Evolutionary conservation across 805 yeast genomes (phyloP), one percentile per base, ranked within the genome.

Genomic region (Cyberlindnera mrakii): DNA sequence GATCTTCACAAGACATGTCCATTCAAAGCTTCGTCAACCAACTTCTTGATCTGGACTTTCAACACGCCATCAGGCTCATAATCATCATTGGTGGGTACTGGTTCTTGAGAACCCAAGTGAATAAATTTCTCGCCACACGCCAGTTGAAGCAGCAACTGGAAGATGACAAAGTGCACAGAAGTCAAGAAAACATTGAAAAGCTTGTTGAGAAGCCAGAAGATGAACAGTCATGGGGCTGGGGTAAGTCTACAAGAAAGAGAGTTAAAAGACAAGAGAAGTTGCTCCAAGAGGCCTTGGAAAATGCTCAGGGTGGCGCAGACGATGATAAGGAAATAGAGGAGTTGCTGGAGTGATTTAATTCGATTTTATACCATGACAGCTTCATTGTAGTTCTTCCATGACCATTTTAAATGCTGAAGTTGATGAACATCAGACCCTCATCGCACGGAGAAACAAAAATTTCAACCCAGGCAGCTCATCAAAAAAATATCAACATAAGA

Each of bases 311-410:
- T 37, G 72, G 69, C 3, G 71, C 60, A 15, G 76, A 74, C 44
- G 77, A 78, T 47, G 89, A 82, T 54, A 77, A 73, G 40, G 91
- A 84, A 49, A 81, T 84, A 41, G 80, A 73, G n/a, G 81, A 82
- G 42, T 65, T 82, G 35, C 66, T 84, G 49, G 82, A 81, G 53
- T 85, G 79, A 36, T 34, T n/a, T 34, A 23, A 13, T 10, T 30
- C n/a, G 16, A n/a, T 6, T 30, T 16, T 15, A 14, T 30, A 15
- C 6, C 27, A 6, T 23, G 11, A 23, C 27, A 23, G 27, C 27
- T 23, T 23, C 27, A 4, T 4, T 23, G 27, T 23, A 23, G 27
- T 23, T 10, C 27, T 23, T 23, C 27, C 11, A 23, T 23, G 11
- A 23, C 27, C 27, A 6, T 23, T 23, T 23, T 23, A 23, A 23